Evolutionary conservation across 768 basidiomycete genomes (phyloP).

Genomic region (Pleurotus djamor): DNA sequence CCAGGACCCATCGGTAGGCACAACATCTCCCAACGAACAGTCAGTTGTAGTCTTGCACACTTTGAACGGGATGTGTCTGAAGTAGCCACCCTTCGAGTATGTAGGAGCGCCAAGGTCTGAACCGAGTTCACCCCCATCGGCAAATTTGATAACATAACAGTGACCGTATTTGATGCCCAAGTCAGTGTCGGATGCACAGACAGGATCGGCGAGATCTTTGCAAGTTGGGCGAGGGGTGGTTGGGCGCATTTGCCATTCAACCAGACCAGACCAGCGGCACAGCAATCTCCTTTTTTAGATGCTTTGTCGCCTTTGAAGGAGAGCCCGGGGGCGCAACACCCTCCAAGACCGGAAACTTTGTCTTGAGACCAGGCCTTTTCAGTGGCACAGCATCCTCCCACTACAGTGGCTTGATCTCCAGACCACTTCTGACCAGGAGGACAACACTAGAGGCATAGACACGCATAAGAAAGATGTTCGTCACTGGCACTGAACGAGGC

Average conservation of each 20-base stretch:
- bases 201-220: conserved; percentile 4
- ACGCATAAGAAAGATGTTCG: not conserved
- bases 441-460: not conserved
- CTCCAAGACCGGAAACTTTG: conserved; percentile 1
- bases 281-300: conserved; percentile 3
- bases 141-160: conserved; percentile 1
- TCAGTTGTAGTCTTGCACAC: conserved; percentile 1
- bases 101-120: not conserved
- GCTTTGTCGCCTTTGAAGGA: not conserved
- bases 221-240: not conserved
- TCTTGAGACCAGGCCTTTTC: not conserved
- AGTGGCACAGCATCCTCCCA: not conserved
- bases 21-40: not conserved
- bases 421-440: not conserved
- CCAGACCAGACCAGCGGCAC: conserved; percentile 1
- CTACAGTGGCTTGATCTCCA: not conserved
- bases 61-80: conserved; percentile 5
- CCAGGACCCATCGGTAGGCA: not conserved
- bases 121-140: conserved; percentile 1
- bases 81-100: not conserved
- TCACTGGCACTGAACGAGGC: not conserved
- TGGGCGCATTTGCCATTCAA: conserved; percentile 2
- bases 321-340: not conserved
- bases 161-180: conserved; percentile 5
- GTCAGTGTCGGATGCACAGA: not conserved